Conservation (phyloP, 345 rosid genomes). For the Crucihimalaya himalaica region DNA sequence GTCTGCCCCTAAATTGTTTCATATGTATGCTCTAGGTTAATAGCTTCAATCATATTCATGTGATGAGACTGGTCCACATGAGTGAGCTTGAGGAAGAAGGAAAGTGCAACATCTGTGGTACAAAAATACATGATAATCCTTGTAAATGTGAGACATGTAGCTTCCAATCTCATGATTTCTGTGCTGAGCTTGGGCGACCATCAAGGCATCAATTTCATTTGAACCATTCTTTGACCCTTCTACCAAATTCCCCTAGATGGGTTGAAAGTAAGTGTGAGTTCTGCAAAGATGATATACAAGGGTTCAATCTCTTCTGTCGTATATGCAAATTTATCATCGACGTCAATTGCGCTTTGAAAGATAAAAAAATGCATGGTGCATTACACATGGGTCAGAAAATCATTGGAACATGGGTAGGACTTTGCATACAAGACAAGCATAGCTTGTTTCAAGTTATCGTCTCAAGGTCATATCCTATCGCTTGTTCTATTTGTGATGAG, state of each 20-base stretch:
- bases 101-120: not conserved
- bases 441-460: not conserved
- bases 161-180: not conserved
- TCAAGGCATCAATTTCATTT: not conserved
- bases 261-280: not conserved
- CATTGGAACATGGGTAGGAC: not conserved
- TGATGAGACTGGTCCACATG: not conserved
- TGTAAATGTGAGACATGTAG: not conserved
- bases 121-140: not conserved
- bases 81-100: not conserved
- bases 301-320: constrained; percentile 6
- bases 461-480: not conserved
- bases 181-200: not conserved
- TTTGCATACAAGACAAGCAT: not conserved
- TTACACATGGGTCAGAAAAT: not conserved
- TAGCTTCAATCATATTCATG: not conserved
- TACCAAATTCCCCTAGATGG: not conserved
- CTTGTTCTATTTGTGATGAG: not conserved
- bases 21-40: not conserved
- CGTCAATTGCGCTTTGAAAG: not conserved
- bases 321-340: not conserved
- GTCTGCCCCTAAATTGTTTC: not conserved
- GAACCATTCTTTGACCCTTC: not conserved
- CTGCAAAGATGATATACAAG: not conserved
- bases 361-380: not conserved